phyloP scores from a whole-genome alignment of 208 protist species.

The Tritrichomonas musculus region DNA sequence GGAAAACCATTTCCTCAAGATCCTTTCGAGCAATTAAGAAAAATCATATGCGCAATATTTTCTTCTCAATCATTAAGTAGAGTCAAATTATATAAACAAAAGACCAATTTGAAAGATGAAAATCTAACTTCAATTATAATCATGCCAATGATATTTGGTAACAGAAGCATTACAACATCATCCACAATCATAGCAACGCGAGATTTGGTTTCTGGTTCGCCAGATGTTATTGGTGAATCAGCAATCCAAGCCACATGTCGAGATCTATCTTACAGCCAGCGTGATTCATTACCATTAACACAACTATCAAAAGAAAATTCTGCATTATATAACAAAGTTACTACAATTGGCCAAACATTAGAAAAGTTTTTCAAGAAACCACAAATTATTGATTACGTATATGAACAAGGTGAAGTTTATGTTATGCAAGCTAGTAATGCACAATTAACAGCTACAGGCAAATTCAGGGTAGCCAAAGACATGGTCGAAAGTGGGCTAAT shows the following conservation, averaged over 20 bases:
- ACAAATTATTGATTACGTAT: not conserved
- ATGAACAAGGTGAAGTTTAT: not conserved
- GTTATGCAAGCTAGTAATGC: not conserved
- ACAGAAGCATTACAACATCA: not conserved
- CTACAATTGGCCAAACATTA: not conserved
- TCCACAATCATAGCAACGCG: not conserved
- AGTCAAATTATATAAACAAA: not conserved
- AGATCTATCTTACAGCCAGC: not conserved
- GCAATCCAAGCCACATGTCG: not conserved
- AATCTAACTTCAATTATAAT: not conserved
- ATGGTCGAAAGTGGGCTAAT: not conserved
- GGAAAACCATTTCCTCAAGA: constrained; percentile 31
- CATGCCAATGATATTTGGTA: not conserved
- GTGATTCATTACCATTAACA: not conserved
- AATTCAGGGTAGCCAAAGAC: not conserved
- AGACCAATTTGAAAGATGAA: not conserved
- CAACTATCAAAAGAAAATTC: not conserved
- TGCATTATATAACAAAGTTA: not conserved
- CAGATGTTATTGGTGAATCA: not conserved
- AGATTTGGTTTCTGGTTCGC: not conserved
- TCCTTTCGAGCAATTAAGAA: constrained; percentile 1
- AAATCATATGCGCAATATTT: not conserved
- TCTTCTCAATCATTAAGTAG: not conserved
- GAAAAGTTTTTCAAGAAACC: not conserved
- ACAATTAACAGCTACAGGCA: not conserved